Evolutionary conservation across 371 early-diverging fungal genomes (phyloP).

Genomic region (Lichtheimia corymbifera): DNA sequence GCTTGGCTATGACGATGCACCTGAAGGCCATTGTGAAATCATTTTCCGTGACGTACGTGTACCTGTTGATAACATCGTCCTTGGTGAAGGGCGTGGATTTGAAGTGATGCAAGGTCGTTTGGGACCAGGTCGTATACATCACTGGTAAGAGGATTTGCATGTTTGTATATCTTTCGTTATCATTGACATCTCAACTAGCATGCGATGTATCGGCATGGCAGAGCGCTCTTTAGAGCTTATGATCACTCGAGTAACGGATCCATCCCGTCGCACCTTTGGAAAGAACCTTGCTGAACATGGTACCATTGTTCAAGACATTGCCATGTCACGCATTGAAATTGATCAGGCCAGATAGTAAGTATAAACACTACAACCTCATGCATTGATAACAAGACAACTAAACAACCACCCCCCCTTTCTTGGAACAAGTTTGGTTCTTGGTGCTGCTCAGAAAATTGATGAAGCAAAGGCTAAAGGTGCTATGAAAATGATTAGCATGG

Average conservation of each 20-base stretch:
- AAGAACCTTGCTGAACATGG: constrained; percentile 81
- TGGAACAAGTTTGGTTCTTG: constrained; percentile 68
- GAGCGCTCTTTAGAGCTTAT: constrained; percentile 89
- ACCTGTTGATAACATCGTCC: constrained; percentile 82
- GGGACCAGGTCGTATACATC: constrained; percentile 85
- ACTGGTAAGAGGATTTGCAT: constrained; percentile 34
- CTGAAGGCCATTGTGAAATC: constrained; percentile 93
- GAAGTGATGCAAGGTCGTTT: constrained; percentile 96
- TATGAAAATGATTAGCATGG: constrained; percentile 91
- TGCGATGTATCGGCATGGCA: constrained; percentile 93
- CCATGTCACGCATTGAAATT: constrained; percentile 85
- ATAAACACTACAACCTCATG: too few relatives aligned
- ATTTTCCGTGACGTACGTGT: constrained; percentile 88
- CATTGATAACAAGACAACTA: too few relatives aligned
- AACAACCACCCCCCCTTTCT: too few relatives aligned
- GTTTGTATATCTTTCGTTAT: constrained; percentile 3
- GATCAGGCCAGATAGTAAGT: constrained; percentile 77
- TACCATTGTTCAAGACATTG: constrained; percentile 78
- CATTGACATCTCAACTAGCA: constrained; percentile 47
- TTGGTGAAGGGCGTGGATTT: constrained; percentile 96
- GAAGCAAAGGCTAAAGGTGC: constrained; percentile 84
- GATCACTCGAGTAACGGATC: constrained; percentile 82
- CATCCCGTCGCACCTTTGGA: constrained; percentile 85
- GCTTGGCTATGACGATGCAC: constrained; percentile 96
- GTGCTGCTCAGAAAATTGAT: constrained; percentile 92